phyloP scores from a whole-genome alignment of 768 basidiomycete genomes.

The Mycena amicta region DNA sequence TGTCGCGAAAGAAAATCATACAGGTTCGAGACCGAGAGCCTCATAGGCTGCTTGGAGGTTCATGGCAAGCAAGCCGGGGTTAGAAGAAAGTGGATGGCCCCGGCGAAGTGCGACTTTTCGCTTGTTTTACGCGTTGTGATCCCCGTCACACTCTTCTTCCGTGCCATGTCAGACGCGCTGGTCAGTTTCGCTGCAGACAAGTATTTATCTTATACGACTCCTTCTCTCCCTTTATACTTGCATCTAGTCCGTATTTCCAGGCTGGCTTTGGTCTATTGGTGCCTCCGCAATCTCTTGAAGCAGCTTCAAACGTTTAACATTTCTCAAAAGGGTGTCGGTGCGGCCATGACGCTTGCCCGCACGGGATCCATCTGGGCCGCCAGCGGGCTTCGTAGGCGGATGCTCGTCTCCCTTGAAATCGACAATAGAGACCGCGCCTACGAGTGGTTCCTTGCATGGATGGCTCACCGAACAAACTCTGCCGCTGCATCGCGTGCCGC shows the following conservation, averaged over 20 bases:
- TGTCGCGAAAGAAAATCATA: slow-evolving; percentile 25
- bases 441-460: slow-evolving; percentile 97
- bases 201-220: slow-evolving; percentile 43
- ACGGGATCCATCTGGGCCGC: slow-evolving; percentile 69
- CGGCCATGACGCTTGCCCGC: slow-evolving; percentile 76
- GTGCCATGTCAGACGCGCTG: slow-evolving; percentile 23
- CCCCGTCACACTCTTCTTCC: background rate
- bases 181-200: slow-evolving; percentile 60
- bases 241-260: slow-evolving; percentile 88
- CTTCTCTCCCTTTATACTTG: background rate
- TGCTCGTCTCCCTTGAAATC: slow-evolving; percentile 95
- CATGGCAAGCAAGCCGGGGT: background rate
- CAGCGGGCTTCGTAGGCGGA: slow-evolving; percentile 77
- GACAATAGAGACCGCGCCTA: slow-evolving; percentile 94
- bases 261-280: slow-evolving; percentile 99
- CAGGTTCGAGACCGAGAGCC: slow-evolving; percentile 58
- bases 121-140: slow-evolving; percentile 1
- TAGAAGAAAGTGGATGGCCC: too few relatives aligned
- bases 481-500: slow-evolving; percentile 29
- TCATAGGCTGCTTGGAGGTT: slow-evolving; percentile 34
- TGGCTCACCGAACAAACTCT: slow-evolving; percentile 67
- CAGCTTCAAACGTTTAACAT: slow-evolving; percentile 8
- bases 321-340: slow-evolving; percentile 77
- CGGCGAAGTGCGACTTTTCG: too few relatives aligned
- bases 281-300: slow-evolving; percentile 10